Evolutionary conservation across 129 eudicot species (phyloP), one percentile per base, ranked within the genome.

Genomic region (Saposhnikovia divaricata): DNA sequence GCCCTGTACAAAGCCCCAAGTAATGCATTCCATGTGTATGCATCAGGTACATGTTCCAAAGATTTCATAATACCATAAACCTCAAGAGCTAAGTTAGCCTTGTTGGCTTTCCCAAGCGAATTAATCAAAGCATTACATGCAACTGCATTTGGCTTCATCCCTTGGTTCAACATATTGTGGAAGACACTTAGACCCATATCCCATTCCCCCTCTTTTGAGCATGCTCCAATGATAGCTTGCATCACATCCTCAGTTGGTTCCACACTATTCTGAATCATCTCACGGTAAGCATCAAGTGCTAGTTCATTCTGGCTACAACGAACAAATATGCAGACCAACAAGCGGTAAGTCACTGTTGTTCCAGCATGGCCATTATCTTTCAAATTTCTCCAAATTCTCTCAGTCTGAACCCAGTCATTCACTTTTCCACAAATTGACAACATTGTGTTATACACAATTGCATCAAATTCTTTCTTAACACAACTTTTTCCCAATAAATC

Each of bases 21-120:
- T 84, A 96, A 73, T 4, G 94, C 91, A 44, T 96, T 92, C 99
- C 99, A 96, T 6, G 99, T 90, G 86, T 90, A 90, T 34, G 97
- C 82, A 79, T 93, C 95, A 2, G 98, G 96, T 74, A 42, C 48
- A 75, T 87, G 88, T 37, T 96, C 93, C 80, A 92, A 87, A 9
- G 88, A 84, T 82, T 85, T 88, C 91, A 92, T 84, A 21, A 85
- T 74, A 48, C 79, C 83, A 65, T 87, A 89, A n/a, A 89, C 88
- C 76, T 88, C 84, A 80, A 89, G 88, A 2, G 98, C 97, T 3
- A 79, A 91, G 23, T 79, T 85, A n/a, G 88, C 90, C 77, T 90
- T 88, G 37, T 87, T 89, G 5, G 83, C 85, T 87, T 90, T 96
- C 28, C 96, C 99, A 23, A 96, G 98, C 15, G 90, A 85, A 48